Evolutionary conservation across 331 rosid genomes (phyloP), one percentile per base, ranked within the genome.

Genomic region (Malus hybrid): DNA sequence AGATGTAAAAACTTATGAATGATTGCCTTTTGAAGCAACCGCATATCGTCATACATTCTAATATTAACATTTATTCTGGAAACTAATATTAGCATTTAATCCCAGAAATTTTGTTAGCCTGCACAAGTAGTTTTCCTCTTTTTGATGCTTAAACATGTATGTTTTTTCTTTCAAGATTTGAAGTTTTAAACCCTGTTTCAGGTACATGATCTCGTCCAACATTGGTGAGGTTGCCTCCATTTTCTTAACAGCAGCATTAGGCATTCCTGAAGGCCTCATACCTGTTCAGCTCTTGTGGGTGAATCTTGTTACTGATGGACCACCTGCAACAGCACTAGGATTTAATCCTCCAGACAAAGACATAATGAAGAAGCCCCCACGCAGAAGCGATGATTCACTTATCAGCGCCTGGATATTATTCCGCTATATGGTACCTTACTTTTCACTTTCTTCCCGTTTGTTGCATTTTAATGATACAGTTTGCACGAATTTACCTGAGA

Each of bases 201-300:
- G 88, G 88, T 82, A 85, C 78, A 85, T 82, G 86, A 82, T 85
- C 46, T 85, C 88, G 33, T 85, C 88, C 7, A 82, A 85, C 39
- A 85, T 85, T 11, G 88, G 88, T 19, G 88, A 85, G 79, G 86
- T 85, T 53, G 88, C 82, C 22, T 85, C 88, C 11, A 82, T 84
- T n/a, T 84, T 84, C 81, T 71, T 85, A 9, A 85, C 84, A 36
- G 84, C 86, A 50, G 84, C 82, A 46, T 74, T 84, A 73, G 88
- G 90, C 81, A 84, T 86, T 75, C 88, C 88, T 0, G 89, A 86
- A 67, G 89, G 89, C 75, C 72, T 86, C 80, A 86, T 86, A 16
- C 89, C 89, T 46, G 89, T 83, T 65, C 89, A 86, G 72, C 89
- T 86, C 78, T 77, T 83, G 73, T 86, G 89, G 89, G 89, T 86